A percentile compares a stretch with the other conserved stretches of the same genome.
Evolutionary conservation across 1,284 basidiomycete species (phyloP).

Genomic region (Blastosporella zonata): DNA sequence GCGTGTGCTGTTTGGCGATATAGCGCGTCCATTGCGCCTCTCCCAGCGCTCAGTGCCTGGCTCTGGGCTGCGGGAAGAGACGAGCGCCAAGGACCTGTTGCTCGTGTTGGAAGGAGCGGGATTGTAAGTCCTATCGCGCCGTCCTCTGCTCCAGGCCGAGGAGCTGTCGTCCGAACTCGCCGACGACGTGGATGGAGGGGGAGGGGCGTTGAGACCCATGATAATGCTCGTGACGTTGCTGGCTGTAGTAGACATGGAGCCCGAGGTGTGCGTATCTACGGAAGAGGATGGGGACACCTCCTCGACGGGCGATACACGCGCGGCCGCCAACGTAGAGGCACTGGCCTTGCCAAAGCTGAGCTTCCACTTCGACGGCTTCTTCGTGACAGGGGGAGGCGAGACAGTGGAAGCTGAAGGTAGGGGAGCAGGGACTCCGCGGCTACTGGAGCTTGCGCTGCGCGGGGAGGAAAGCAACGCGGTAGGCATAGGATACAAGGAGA

Average conservation of each 20-base stretch:
- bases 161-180: conserved; percentile 26
- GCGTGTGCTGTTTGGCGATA: conserved; percentile 56
- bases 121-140: conserved; percentile 30
- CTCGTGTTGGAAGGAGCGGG: conserved; percentile 23
- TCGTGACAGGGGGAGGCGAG: conserved; percentile 39
- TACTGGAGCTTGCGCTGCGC: conserved; percentile 15
- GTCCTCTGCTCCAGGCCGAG: conserved; percentile 40
- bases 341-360: conserved; percentile 66
- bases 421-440: conserved; percentile 21
- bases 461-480: conserved; percentile 30
- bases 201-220: conserved; percentile 60
- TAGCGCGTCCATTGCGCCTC: conserved; percentile 37
- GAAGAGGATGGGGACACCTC: conserved; percentile 34
- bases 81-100: conserved; percentile 28
- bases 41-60: conserved; percentile 25
- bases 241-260: conserved; percentile 54
- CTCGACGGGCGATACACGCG: conserved; percentile 40
- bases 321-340: conserved; percentile 31
- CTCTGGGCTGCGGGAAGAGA: conserved; percentile 24
- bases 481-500: conserved; percentile 40
- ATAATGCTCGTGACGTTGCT: conserved; percentile 68
- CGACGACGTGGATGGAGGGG: conserved; percentile 26
- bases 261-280: conserved; percentile 23
- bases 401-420: conserved; percentile 25
- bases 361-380: conserved; percentile 82